Percentiles rank a stretch among this genome's conserved stretches.
Conservation (phyloP, 1,284 basidiomycete genomes). For the Fomitopsis betulina region DNA sequence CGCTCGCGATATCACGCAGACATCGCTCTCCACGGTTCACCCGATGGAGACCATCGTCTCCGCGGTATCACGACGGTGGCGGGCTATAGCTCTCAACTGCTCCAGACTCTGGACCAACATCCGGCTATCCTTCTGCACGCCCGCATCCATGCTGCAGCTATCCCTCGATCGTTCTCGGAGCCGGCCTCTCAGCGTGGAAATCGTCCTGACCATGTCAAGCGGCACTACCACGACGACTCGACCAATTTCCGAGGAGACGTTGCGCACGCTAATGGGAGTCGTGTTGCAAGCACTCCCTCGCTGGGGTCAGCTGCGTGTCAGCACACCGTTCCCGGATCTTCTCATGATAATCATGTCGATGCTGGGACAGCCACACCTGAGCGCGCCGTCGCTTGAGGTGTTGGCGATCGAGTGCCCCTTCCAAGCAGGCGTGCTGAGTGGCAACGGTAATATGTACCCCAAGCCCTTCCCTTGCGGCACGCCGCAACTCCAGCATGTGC, state of each 20-base stretch:
- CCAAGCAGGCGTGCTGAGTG: not conserved
- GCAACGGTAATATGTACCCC: conserved; percentile 1
- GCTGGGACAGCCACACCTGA: not conserved
- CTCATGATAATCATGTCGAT: not conserved
- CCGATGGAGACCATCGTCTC: not conserved
- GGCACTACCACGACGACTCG: not conserved
- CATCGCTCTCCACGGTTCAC: not conserved
- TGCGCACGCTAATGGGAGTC: not conserved
- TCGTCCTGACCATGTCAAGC: not conserved
- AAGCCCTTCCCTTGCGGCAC: conserved; percentile 1
- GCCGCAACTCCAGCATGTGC: conserved; percentile 1
- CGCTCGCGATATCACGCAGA: not conserved
- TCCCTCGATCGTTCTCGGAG: not conserved
- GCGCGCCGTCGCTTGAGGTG: not conserved
- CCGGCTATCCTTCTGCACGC: not conserved
- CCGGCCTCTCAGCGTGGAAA: not conserved
- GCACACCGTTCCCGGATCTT: conserved; percentile 1
- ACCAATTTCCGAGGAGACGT: not conserved
- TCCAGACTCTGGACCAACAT: conserved; percentile 2
- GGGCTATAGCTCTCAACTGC: not conserved
- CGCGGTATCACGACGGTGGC: conserved; percentile 1
- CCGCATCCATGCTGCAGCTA: not conserved
- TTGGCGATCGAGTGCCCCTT: conserved; percentile 2
- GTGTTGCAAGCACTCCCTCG: not conserved
- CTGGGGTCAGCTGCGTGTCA: not conserved